Evolutionary conservation across 331 rosid species (phyloP).

Genomic region (Pyrus hybrid): DNA sequence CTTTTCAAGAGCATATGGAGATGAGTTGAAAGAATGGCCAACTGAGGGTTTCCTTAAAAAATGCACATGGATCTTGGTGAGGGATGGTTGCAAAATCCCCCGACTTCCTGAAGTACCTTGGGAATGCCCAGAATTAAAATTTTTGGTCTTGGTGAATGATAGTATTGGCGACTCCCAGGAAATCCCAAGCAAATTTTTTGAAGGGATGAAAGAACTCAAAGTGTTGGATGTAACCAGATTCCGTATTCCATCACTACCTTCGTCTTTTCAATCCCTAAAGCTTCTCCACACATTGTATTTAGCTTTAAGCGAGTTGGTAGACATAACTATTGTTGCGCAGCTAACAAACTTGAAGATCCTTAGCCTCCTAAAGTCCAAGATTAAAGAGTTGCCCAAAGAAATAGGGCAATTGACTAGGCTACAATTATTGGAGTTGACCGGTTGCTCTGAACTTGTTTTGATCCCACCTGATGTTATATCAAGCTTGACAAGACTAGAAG

Average conservation of each 20-base stretch:
- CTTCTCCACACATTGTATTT: slow-evolving; percentile 1
- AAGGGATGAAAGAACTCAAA: neutral
- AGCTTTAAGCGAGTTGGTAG: accelerated
- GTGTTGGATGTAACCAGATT: accelerated
- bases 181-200: neutral
- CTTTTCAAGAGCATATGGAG: accelerated
- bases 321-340: neutral
- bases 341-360: slow-evolving; percentile 1
- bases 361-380: accelerated
- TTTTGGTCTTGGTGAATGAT: accelerated
- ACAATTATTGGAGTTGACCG: neutral
- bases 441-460: neutral
- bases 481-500: slow-evolving; percentile 7
- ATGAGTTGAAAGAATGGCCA: neutral
- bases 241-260: accelerated
- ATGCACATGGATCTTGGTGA: neutral
- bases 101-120: neutral
- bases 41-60: neutral
- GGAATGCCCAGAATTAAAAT: neutral
- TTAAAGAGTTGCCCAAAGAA: slow-evolving; percentile 3
- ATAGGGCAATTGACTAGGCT: neutral
- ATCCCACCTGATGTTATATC: slow-evolving; percentile 3
- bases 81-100: accelerated
- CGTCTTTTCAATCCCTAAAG: neutral
- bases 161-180: accelerated